Conservation (phyloP, 1,139 yeast species). For the Nakaseomyces uthaithaninus region DNA sequence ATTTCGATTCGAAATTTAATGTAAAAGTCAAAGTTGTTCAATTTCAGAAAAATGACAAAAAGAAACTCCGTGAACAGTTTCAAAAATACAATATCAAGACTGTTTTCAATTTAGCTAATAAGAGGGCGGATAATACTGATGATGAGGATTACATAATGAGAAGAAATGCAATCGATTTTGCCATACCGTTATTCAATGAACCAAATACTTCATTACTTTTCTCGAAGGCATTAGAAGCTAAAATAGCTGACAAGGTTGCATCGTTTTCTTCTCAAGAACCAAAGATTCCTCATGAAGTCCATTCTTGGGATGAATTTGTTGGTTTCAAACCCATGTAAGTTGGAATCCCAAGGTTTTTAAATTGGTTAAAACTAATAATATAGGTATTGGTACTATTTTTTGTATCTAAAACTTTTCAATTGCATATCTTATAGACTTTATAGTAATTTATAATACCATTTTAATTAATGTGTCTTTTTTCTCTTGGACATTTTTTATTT, state of each 20-base stretch:
- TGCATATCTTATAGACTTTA: no score
- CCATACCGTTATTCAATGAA: constrained; percentile 90
- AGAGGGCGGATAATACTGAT: constrained; percentile 73
- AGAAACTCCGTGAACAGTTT: constrained; percentile 88
- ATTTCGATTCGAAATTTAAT: constrained; percentile 39
- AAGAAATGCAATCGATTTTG: constrained; percentile 97
- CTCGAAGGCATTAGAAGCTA: constrained; percentile 71
- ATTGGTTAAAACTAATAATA: no score
- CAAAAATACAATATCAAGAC: constrained; percentile 74
- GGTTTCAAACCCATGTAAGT: constrained; percentile 81
- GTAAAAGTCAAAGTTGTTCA: constrained; percentile 54
- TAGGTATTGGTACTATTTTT: no score
- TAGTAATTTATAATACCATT: no score
- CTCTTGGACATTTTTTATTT: no score
- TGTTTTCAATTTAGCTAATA: constrained; percentile 85
- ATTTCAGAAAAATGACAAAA: constrained; percentile 88
- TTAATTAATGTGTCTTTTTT: no score
- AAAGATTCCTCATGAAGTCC: constrained; percentile 72
- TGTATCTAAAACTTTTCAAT: no score
- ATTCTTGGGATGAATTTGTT: constrained; percentile 93
- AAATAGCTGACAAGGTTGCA: constrained; percentile 50
- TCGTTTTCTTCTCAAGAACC: constrained; percentile 38
- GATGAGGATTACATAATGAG: constrained; percentile 97
- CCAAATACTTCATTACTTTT: constrained; percentile 86
- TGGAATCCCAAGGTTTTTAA: no score